These are phyloP conservation scores for Ephemerocybe angulata DNA, from an alignment of 768 basidiomycete genomes.

Conservation along the genomic window DNA sequence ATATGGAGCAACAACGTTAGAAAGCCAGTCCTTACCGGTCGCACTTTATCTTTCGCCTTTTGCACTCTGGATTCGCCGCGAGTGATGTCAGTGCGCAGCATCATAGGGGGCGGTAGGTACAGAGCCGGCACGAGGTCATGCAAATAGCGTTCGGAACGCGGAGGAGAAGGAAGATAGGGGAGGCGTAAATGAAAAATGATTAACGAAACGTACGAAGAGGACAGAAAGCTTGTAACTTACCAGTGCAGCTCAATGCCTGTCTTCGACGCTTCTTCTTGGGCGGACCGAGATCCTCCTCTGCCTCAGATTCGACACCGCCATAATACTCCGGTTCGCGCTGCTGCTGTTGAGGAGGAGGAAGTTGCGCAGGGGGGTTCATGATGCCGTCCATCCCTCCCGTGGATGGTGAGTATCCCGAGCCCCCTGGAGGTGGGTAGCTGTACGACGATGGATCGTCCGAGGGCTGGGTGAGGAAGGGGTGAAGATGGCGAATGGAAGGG, in stretches of 20 bases:
- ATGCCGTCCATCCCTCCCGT: background rate
- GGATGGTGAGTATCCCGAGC: background rate
- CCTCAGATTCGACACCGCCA: slow-evolving; percentile 51
- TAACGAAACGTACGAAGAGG: slow-evolving; percentile 20
- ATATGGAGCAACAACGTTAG: no score
- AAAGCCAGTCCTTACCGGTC: slow-evolving; percentile 56
- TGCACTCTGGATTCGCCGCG: slow-evolving; percentile 58
- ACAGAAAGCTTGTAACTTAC: slow-evolving; percentile 38
- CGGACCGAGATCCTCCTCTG: slow-evolving; percentile 53
- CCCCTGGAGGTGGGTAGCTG: slow-evolving; percentile 20
- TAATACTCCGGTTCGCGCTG: slow-evolving; percentile 29
- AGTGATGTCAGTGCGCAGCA: slow-evolving; percentile 22
- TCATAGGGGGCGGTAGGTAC: slow-evolving; percentile 2
- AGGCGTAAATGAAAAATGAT: slow-evolving; percentile 2
- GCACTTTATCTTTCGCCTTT: slow-evolving; percentile 84
- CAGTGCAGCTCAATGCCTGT: slow-evolving; percentile 82
- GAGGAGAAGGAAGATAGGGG: slow-evolving; percentile 22
- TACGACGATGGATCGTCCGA: slow-evolving; percentile 16
- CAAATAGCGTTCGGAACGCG: background rate
- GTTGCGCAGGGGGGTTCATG: slow-evolving; percentile 16
- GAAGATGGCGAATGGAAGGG: slow-evolving; percentile 67
- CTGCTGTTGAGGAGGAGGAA: slow-evolving; percentile 13
- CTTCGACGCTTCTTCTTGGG: slow-evolving; percentile 81
- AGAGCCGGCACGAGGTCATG: background rate
- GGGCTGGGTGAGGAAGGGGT: slow-evolving; percentile 60